A percentile compares a stretch with the other conserved stretches of the same genome.
Conservation (phyloP, 257 asterid species). For the Fraxinus americana region DNA sequence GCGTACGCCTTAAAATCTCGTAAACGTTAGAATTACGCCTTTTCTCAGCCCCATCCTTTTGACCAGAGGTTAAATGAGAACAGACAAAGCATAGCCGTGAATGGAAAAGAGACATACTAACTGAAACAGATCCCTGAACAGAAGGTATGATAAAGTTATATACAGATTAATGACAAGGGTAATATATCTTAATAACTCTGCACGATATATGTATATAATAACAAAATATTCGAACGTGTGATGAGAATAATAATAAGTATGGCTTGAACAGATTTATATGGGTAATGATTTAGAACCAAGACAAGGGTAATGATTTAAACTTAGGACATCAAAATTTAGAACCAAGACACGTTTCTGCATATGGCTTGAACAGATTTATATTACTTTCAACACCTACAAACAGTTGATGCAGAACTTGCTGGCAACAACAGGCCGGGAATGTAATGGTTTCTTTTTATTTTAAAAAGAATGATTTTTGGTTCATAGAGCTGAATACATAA, state of each 20-base stretch:
- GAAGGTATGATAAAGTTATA: constrained; percentile 11
- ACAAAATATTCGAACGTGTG: background rate
- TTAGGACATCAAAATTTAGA: background rate
- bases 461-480: background rate
- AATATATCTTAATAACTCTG: background rate
- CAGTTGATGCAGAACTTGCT: background rate
- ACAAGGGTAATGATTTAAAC: background rate
- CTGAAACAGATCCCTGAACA: constrained; percentile 88
- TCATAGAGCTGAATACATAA: background rate
- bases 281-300: too few relatives aligned
- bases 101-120: constrained; percentile 88
- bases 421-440: background rate
- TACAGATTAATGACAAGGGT: background rate
- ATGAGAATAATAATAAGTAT: background rate
- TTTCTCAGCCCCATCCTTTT: constrained; percentile 69
- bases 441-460: background rate
- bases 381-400: background rate
- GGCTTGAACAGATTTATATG: too few relatives aligned
- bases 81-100: constrained; percentile 88
- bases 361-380: background rate
- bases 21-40: constrained; percentile 80
- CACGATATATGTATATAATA: background rate
- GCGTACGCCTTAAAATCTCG: constrained; percentile 80
- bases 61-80: constrained; percentile 89
- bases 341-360: background rate